Conservation (phyloP, 257 asterid genomes). For the Apocynum venetum region DNA sequence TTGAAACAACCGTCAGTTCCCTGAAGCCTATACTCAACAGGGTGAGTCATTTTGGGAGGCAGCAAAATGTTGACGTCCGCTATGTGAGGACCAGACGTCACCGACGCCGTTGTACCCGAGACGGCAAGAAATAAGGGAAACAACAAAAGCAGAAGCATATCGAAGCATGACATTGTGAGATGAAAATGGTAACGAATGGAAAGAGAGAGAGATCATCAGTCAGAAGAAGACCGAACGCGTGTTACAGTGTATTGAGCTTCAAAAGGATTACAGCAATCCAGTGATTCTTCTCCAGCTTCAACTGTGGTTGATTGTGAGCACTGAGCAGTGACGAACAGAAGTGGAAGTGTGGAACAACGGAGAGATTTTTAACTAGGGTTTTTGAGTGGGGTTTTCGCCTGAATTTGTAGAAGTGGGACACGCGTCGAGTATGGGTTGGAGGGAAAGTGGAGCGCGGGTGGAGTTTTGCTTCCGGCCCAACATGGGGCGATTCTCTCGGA, state of each 20-base stretch:
- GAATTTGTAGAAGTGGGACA: not conserved
- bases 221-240: constrained; percentile 4
- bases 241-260: not conserved
- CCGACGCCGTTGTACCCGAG: constrained; percentile 7
- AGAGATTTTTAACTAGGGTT: constrained; percentile 16
- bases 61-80: constrained; percentile 83
- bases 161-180: constrained; percentile 9
- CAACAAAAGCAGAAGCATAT: not conserved
- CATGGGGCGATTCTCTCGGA: not conserved
- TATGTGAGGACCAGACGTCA: constrained; percentile 71
- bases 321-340: not conserved
- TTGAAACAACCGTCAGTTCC: constrained; percentile 97
- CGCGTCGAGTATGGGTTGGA: not conserved
- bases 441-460: not conserved
- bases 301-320: not conserved
- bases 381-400: constrained; percentile 7
- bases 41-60: constrained; percentile 92
- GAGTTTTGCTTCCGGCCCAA: not conserved
- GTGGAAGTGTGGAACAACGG: not conserved
- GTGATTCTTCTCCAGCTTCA: not conserved
- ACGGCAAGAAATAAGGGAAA: not conserved
- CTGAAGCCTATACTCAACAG: constrained; percentile 85
- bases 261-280: too few relatives aligned
- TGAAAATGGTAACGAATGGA: not conserved
- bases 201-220: constrained; percentile 8